Evolutionary conservation across 192 early-diverging fungal species (phyloP).

Genomic region (Endogone sp.): DNA sequence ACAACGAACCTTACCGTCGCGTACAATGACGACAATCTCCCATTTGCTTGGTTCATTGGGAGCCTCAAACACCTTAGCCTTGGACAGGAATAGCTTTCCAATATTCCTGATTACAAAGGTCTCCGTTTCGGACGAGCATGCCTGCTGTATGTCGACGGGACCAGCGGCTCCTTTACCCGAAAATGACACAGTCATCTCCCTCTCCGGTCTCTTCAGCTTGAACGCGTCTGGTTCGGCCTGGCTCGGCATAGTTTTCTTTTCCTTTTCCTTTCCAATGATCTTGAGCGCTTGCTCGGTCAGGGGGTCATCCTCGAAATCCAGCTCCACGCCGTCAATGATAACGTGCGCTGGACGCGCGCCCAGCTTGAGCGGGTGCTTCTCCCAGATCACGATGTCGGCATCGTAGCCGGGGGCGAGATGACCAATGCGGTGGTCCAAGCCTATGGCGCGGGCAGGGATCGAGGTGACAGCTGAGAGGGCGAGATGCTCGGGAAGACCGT

Average conservation of each 20-base stretch:
- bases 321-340: slow-evolving; percentile 48
- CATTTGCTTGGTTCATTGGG: background rate
- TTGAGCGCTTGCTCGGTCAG: background rate
- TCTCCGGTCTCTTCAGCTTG: slow-evolving; percentile 25
- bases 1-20: slow-evolving; percentile 30
- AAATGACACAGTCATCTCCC: background rate
- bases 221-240: slow-evolving; percentile 6
- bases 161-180: too few relatives aligned
- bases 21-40: slow-evolving; percentile 23
- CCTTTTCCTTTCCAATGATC: slow-evolving; percentile 17
- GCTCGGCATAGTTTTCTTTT: slow-evolving; percentile 17
- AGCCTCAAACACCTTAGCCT: slow-evolving; percentile 8
- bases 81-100: slow-evolving; percentile 16
- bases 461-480: slow-evolving; percentile 49
- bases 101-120: slow-evolving; percentile 33
- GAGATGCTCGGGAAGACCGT: slow-evolving; percentile 47
- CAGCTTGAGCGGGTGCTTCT: slow-evolving; percentile 54
- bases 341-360: slow-evolving; percentile 60
- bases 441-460: slow-evolving; percentile 51
- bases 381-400: slow-evolving; percentile 68
- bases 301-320: slow-evolving; percentile 32
- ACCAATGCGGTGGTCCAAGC: slow-evolving; percentile 49
- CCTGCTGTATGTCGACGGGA: slow-evolving; percentile 12
- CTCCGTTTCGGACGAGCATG: slow-evolving; percentile 14
- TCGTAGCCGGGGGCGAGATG: slow-evolving; percentile 47